Conservation (phyloP, 805 yeast genomes). For the Zygosaccharomyces gambellarensis region DNA sequence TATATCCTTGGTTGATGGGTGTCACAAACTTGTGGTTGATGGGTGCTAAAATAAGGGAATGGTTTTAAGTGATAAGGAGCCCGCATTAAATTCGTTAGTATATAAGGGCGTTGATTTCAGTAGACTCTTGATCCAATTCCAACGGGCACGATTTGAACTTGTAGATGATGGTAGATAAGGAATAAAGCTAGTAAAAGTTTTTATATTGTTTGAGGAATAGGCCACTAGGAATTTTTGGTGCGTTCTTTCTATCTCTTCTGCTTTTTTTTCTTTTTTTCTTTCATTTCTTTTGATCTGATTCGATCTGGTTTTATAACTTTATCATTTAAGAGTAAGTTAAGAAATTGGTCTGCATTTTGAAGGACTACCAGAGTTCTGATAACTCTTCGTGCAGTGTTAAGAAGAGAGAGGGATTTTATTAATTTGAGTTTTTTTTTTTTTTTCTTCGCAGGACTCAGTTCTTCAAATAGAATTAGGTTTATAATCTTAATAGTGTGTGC, state of each 20-base stretch:
- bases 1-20: background rate
- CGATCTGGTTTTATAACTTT: background rate
- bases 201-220: background rate
- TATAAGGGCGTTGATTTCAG: background rate
- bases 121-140: background rate
- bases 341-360: background rate
- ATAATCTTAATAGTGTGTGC: slow-evolving; percentile 4
- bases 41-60: background rate
- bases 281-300: background rate
- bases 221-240: background rate
- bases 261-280: background rate
- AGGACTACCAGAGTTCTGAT: background rate
- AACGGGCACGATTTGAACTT: background rate
- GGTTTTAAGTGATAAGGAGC: background rate
- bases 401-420: background rate
- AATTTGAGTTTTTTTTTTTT: background rate
- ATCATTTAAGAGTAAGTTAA: background rate
- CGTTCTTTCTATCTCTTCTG: background rate
- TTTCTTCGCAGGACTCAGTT: background rate
- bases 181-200: background rate
- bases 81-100: background rate
- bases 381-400: background rate
- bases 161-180: background rate
- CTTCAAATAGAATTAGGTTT: slow-evolving; percentile 3
- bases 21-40: background rate